phyloP scores from a whole-genome alignment of 2,329 filamentous ascomycete species.

The Botrytis fragariae region DNA sequence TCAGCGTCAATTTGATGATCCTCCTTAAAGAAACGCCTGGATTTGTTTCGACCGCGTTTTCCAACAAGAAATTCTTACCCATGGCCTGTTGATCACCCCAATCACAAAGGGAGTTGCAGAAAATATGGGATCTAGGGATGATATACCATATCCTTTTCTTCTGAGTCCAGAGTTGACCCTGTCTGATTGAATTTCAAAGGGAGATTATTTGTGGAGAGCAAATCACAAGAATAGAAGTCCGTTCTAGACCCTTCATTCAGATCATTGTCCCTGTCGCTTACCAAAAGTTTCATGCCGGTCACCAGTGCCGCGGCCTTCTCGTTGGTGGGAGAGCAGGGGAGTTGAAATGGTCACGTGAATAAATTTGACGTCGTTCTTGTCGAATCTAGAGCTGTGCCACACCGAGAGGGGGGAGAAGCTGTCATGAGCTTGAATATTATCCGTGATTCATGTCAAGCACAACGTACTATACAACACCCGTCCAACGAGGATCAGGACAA shows the following conservation, averaged over 20 bases:
- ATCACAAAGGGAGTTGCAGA: background rate
- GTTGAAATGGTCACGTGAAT: background rate
- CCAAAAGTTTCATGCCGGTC: background rate
- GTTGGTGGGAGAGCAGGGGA: background rate
- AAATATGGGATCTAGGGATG: background rate
- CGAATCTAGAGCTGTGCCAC: background rate
- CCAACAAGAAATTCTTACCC: background rate
- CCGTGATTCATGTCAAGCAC: background rate
- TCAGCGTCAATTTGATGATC: slow-evolving; percentile 1
- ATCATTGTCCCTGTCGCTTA: background rate
- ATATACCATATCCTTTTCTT: background rate
- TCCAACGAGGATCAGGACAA: background rate
- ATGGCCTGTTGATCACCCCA: background rate
- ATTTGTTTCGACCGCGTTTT: background rate
- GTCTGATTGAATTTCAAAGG: background rate
- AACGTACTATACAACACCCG: background rate
- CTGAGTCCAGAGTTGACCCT: background rate
- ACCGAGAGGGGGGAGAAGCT: background rate
- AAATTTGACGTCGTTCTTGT: background rate
- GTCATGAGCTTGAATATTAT: background rate
- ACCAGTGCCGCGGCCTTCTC: background rate
- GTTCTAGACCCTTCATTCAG: background rate
- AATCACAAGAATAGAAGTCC: background rate
- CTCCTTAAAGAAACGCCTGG: slow-evolving; percentile 1
- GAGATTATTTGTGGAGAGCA: slow-evolving; percentile 6